Evolutionary conservation across 805 yeast species (phyloP), one percentile per base, ranked within the genome.

Genomic region (Cyberlindnera mycetangii): DNA sequence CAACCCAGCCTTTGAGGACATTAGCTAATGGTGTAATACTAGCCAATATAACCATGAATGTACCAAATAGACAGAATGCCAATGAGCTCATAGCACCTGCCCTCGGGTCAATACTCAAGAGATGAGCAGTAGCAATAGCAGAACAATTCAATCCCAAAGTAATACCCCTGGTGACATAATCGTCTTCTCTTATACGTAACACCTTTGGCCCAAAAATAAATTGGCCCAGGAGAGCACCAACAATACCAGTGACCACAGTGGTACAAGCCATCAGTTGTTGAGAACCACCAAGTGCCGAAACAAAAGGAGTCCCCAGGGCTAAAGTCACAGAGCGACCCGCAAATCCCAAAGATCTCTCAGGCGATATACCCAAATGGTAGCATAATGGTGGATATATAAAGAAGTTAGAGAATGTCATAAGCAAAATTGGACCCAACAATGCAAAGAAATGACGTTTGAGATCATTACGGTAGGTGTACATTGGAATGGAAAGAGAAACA

Each of bases 91-190:
- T 78, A 3, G 89, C 87, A 2, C 89, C 90, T 14, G 93, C 92
- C 52, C 92, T 69, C 12, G 93, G 85, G 56, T 85, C 89, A 25
- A 74, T 72, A 21, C 76, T 76, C 28, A 86, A 63, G 37, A 86
- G 65, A 61, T 83, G 84, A 0, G 92, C 90, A 3, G 95, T 84
- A 4, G 89, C 87, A 40, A 86, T 83, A 1, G 95, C 95, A 9
- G 90, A 88, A 57, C 90, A 84, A 56, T 83, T 83, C 40, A 83
- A 74, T 5, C 95, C 95, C 39, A 85, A 64, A 0, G 89, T 80
- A 16, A 85, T 78, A 3, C 95, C 95, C 50, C 89, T 65, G 0
- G 89, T 81, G 7, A 86, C 81, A 57, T 76, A 85, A 59, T 86
- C 93, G 53, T 76, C 75, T 24, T 73, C 71, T 7, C 78, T 70